Evolutionary conservation across 179 eudicot genomes (phyloP).

Genomic region (Pouteria campechiana): DNA sequence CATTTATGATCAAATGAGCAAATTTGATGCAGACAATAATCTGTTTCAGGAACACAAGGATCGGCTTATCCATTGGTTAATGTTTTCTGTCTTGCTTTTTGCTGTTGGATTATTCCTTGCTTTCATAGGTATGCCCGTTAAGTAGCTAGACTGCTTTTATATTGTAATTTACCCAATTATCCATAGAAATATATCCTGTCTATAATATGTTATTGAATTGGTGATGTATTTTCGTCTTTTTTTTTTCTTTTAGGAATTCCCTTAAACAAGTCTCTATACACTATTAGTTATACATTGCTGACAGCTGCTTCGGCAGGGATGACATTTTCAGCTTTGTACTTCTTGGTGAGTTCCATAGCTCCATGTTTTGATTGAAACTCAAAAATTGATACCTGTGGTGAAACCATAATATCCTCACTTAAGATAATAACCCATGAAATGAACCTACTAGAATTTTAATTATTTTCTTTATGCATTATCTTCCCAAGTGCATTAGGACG

Average conservation of each 20-base stretch:
- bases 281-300: conserved; percentile 61
- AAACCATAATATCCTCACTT: no score
- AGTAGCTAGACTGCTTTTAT: not conserved
- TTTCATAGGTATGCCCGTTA: conserved; percentile 34
- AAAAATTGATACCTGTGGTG: no score
- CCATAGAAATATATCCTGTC: not conserved
- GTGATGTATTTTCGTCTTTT: not conserved
- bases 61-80: conserved; percentile 49
- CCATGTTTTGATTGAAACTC: not conserved
- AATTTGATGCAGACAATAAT: not conserved
- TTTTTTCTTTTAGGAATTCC: conserved; percentile 52
- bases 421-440: no score
- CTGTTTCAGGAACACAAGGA: conserved; percentile 61
- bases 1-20: no score
- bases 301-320: conserved; percentile 68
- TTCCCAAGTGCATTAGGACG: no score
- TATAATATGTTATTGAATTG: not conserved
- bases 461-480: no score
- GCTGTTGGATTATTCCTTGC: conserved; percentile 42
- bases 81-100: conserved; percentile 30
- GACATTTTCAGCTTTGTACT: conserved; percentile 52
- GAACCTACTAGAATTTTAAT: no score
- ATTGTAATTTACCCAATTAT: not conserved
- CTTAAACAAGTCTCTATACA: conserved; percentile 63
- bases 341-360: conserved; percentile 38